Conservation (phyloP, 768 basidiomycete species). For the Kwoniella europaea region DNA sequence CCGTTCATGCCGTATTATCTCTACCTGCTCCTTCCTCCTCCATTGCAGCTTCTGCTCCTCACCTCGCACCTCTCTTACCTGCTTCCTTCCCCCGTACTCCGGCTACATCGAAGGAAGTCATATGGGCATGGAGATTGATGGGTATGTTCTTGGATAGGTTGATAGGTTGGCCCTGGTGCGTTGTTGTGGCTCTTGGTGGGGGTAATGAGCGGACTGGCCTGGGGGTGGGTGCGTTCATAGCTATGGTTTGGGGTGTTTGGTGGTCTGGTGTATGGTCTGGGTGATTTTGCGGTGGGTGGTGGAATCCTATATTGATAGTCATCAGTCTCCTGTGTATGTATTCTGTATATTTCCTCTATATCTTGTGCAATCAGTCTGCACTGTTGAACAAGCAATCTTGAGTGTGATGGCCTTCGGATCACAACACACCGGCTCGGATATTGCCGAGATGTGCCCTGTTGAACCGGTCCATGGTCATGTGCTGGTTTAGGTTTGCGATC, state of each 20-base stretch:
- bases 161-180: slow-evolving; percentile 79
- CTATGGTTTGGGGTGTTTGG: slow-evolving; percentile 52
- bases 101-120: slow-evolving; percentile 33
- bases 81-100: slow-evolving; percentile 52
- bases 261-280: slow-evolving; percentile 40
- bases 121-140: slow-evolving; percentile 59
- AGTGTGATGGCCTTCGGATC: no score
- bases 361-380: no score
- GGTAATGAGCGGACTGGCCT: slow-evolving; percentile 63
- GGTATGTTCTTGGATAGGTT: slow-evolving; percentile 74
- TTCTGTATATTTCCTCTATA: no score
- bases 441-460: slow-evolving; percentile 1
- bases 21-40: slow-evolving; percentile 60
- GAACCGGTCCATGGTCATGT: not conserved
- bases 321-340: no score
- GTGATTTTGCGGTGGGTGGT: not conserved
- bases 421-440: not conserved
- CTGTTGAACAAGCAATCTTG: no score
- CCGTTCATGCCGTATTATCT: slow-evolving; percentile 74
- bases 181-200: slow-evolving; percentile 74
- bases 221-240: slow-evolving; percentile 43
- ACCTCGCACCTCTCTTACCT: slow-evolving; percentile 58
- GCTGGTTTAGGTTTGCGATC: not conserved
- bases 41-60: slow-evolving; percentile 48
- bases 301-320: no score